These are phyloP conservation scores for Aspergillus calidoustus DNA, from an alignment of 2,329 filamentous ascomycete genomes.

Conservation along the genomic window DNA sequence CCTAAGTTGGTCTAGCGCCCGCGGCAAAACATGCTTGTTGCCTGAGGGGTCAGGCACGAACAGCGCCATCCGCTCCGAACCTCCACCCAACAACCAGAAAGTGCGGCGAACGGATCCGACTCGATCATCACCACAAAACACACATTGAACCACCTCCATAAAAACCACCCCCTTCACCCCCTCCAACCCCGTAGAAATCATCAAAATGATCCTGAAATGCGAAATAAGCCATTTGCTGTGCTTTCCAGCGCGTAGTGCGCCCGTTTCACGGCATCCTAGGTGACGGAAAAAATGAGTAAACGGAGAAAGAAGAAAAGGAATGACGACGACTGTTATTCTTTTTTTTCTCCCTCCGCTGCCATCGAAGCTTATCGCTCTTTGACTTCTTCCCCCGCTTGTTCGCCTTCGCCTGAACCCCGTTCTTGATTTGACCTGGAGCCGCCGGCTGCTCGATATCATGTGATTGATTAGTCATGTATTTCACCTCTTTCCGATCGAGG, in stretches of 20 bases:
- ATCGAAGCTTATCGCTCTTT: conserved; percentile 41
- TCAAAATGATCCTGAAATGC: background rate
- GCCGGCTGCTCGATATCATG: conserved; percentile 28
- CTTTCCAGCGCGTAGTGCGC: background rate
- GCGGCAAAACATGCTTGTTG: background rate
- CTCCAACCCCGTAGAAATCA: background rate
- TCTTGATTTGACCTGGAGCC: conserved; percentile 22
- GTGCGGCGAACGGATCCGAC: background rate
- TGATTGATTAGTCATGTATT: conserved; percentile 27
- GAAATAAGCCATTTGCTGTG: background rate
- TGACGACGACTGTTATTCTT: background rate
- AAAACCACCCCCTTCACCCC: background rate
- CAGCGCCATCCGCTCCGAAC: background rate
- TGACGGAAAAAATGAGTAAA: background rate
- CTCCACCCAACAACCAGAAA: background rate
- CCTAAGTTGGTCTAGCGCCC: background rate
- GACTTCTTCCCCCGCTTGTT: conserved; percentile 34
- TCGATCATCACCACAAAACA: background rate
- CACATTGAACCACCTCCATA: background rate
- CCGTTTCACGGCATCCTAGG: background rate
- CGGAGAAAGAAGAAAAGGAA: conserved; percentile 7
- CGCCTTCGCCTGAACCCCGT: conserved; percentile 19
- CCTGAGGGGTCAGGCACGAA: background rate
- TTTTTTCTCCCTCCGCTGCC: conserved; percentile 17
- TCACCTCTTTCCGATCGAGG: background rate